Conservation (phyloP, 768 basidiomycete genomes). For the Coprinopsis strossmayeri region DNA sequence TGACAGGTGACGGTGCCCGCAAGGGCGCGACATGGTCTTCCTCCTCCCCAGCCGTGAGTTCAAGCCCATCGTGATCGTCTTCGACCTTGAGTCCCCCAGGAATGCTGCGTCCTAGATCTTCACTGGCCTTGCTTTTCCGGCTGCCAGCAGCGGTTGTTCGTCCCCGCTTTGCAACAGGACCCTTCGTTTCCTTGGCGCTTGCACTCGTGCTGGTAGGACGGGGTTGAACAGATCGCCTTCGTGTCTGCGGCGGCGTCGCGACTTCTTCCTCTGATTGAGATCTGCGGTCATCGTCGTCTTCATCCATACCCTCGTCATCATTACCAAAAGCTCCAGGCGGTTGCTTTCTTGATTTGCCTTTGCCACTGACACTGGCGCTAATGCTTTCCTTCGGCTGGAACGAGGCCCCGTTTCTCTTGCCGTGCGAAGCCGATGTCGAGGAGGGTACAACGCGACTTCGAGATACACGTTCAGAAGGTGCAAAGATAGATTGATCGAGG, state of each 20-base stretch:
- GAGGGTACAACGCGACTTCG: not conserved
- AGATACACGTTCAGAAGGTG: not conserved
- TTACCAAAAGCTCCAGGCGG: slow-evolving; percentile 44
- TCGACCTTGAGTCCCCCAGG: slow-evolving; percentile 8
- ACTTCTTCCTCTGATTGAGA: slow-evolving; percentile 23
- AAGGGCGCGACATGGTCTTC: slow-evolving; percentile 34
- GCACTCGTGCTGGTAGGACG: not conserved
- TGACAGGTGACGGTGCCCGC: slow-evolving; percentile 22
- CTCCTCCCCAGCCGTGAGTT: slow-evolving; percentile 27
- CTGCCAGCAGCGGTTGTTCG: no score
- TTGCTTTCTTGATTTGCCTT: slow-evolving; percentile 20
- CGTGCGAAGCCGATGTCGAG: not conserved
- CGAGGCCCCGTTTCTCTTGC: slow-evolving; percentile 10
- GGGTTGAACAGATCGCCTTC: not conserved
- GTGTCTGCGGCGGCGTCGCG: slow-evolving; percentile 12
- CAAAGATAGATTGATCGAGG: slow-evolving; percentile 25
- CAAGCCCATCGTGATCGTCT: slow-evolving; percentile 1
- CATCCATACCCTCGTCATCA: slow-evolving; percentile 24
- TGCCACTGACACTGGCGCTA: slow-evolving; percentile 10
- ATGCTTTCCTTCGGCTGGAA: slow-evolving; percentile 7
- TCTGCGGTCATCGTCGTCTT: slow-evolving; percentile 18
- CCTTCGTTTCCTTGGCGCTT: not conserved
- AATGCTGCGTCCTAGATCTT: slow-evolving; percentile 10
- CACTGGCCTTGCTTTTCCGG: slow-evolving; percentile 9
- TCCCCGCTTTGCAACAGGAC: no score